Conservation (phyloP, 1,284 basidiomycete species). For the Ceratobasidium sp. region DNA sequence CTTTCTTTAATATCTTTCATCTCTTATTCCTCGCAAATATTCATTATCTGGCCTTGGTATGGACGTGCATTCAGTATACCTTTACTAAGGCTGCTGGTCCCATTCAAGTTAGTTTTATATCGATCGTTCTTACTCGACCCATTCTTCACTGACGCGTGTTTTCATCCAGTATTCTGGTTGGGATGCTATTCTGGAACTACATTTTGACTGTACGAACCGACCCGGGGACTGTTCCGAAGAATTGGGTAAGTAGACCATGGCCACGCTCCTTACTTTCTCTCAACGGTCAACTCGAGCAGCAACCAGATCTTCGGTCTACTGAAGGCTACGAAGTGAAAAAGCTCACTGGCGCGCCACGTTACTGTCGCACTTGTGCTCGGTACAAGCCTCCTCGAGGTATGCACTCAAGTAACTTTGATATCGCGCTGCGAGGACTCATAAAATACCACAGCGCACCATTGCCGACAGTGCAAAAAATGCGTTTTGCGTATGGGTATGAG, state of each 20-base stretch:
- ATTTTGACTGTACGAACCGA: conserved; percentile 78
- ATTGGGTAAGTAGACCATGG: conserved; percentile 66
- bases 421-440: neutral
- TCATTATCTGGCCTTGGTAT: conserved; percentile 92
- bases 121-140: neutral
- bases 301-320: conserved; percentile 69
- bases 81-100: conserved; percentile 73
- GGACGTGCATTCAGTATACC: conserved; percentile 72
- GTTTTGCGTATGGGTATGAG: conserved; percentile 78
- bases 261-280: conserved; percentile 8
- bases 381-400: conserved; percentile 70
- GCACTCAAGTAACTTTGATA: conserved; percentile 10
- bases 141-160: conserved; percentile 26
- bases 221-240: conserved; percentile 80
- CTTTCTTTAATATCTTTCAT: conserved; percentile 85
- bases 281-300: conserved; percentile 55
- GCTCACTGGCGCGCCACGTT: conserved; percentile 77
- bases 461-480: conserved; percentile 84
- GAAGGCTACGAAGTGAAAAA: conserved; percentile 88
- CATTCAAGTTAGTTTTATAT: conserved; percentile 83
- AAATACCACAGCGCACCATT: conserved; percentile 74
- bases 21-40: conserved; percentile 85
- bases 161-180: conserved; percentile 68
- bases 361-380: conserved; percentile 77
- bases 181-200: conserved; percentile 87